phyloP scores from a whole-genome alignment of 2,329 filamentous ascomycete species.

The Fusarium transvaalense region DNA sequence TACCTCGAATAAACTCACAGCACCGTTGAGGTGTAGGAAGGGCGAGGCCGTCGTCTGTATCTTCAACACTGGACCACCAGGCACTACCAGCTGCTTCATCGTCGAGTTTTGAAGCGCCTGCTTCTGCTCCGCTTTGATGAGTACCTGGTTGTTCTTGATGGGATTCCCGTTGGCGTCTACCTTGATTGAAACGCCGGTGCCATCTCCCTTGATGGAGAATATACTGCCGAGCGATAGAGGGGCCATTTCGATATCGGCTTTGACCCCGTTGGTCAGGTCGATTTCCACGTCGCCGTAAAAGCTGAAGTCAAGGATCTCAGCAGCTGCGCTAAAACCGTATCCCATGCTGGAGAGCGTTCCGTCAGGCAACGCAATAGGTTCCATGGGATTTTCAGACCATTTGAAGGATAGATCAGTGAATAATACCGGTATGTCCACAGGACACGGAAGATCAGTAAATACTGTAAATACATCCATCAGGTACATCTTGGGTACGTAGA shows the following conservation, averaged over 20 bases:
- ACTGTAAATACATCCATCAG: not conserved
- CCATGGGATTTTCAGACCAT: not conserved
- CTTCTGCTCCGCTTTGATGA: not conserved
- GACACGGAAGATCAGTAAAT: not conserved
- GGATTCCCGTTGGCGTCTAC: not conserved
- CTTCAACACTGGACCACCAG: not conserved
- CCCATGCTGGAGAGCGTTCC: not conserved
- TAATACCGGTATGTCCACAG: not conserved
- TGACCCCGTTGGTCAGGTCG: not conserved
- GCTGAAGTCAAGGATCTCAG: not conserved
- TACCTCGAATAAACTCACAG: not conserved
- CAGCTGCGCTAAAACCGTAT: not conserved
- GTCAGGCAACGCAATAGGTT: constrained; percentile 4
- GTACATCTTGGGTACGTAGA: constrained; percentile 11
- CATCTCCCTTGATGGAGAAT: not conserved
- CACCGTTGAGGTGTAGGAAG: not conserved
- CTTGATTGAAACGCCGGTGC: not conserved
- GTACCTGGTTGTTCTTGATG: constrained; percentile 11
- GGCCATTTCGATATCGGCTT: constrained; percentile 3
- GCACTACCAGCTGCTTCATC: not conserved
- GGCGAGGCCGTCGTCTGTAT: not conserved
- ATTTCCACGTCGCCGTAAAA: constrained; percentile 11
- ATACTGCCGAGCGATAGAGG: not conserved
- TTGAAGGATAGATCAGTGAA: not conserved
- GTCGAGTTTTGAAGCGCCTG: not conserved